Conservation (phyloP, 768 basidiomycete genomes). For the Myochromella boudieri region DNA sequence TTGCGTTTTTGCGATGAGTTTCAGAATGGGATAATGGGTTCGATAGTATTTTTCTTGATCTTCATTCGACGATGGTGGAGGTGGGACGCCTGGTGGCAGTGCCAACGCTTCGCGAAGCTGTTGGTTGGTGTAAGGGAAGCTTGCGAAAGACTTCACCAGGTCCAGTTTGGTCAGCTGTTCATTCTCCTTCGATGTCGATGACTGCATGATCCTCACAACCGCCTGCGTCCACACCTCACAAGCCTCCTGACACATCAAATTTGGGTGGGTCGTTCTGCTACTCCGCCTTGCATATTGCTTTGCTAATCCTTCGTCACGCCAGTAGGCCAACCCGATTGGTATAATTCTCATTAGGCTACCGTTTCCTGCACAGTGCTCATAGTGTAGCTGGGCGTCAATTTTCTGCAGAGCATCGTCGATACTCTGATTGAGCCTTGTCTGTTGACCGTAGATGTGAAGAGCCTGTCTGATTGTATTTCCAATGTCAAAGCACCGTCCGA, state of each 20-base stretch:
- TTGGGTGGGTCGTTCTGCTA: conserved; percentile 44
- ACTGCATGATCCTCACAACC: conserved; percentile 33
- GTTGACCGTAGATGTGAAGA: conserved; percentile 27
- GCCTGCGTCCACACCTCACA: conserved; percentile 40
- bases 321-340: conserved; percentile 43
- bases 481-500: conserved; percentile 29
- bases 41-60: conserved; percentile 34
- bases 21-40: conserved; percentile 37
- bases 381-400: conserved; percentile 29
- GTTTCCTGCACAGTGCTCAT: conserved; percentile 31
- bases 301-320: conserved; percentile 32
- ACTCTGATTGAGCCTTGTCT: conserved; percentile 1
- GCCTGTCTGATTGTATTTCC: conserved; percentile 34
- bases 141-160: conserved; percentile 35
- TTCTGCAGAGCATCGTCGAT: conserved; percentile 24
- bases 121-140: conserved; percentile 34
- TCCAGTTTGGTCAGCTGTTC: conserved; percentile 35
- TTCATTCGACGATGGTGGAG: conserved; percentile 15
- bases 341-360: conserved; percentile 48
- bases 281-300: conserved; percentile 34
- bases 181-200: conserved; percentile 15
- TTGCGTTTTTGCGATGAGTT: conserved; percentile 29
- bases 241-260: conserved; percentile 37
- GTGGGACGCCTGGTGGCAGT: conserved; percentile 22
- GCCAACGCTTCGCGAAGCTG: conserved; percentile 31